A percentile compares a stretch with the other conserved stretches of the same genome.
These are phyloP conservation scores for Cornus florida DNA, from an alignment of 148 eudicot genomes.

Conservation along the genomic window DNA sequence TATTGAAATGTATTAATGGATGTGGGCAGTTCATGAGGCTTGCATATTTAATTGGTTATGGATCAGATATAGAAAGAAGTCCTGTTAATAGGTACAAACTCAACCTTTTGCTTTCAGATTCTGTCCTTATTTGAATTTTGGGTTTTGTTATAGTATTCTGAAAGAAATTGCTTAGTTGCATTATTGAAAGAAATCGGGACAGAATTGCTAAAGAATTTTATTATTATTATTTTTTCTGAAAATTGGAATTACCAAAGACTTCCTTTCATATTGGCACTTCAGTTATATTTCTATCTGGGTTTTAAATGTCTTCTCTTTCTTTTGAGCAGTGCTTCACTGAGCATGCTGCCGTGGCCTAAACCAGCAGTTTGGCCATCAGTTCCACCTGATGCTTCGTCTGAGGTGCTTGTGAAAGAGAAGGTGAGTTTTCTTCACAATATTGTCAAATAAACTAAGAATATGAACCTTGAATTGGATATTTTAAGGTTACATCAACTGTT, in stretches of 20 bases:
- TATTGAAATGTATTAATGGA: constrained; percentile 15
- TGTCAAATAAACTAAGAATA: not conserved
- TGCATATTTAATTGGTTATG: constrained; percentile 91
- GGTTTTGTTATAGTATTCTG: not conserved
- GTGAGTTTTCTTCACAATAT: constrained; percentile 30
- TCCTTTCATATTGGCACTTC: not conserved
- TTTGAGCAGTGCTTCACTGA: constrained; percentile 73
- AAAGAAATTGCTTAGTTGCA: not conserved
- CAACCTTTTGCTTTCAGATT: not conserved
- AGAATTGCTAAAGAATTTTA: not conserved
- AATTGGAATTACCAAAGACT: not conserved
- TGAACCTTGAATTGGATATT: not conserved
- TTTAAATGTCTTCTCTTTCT: constrained; percentile 8
- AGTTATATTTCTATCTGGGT: not conserved
- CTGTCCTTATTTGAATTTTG: not conserved
- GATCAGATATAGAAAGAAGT: constrained; percentile 79
- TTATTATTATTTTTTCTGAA: too few relatives aligned
- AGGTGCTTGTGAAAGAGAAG: constrained; percentile 87
- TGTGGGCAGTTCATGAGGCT: constrained; percentile 93
- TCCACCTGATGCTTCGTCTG: constrained; percentile 85
- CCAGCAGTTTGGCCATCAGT: constrained; percentile 91
- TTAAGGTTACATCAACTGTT: not conserved
- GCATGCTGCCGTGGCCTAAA: constrained; percentile 98
- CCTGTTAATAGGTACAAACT: constrained; percentile 82
- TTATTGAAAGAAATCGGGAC: not conserved